These are phyloP conservation scores for Alternaria triticina DNA, from an alignment of 2,329 filamentous ascomycete genomes.

Conservation along the genomic window DNA sequence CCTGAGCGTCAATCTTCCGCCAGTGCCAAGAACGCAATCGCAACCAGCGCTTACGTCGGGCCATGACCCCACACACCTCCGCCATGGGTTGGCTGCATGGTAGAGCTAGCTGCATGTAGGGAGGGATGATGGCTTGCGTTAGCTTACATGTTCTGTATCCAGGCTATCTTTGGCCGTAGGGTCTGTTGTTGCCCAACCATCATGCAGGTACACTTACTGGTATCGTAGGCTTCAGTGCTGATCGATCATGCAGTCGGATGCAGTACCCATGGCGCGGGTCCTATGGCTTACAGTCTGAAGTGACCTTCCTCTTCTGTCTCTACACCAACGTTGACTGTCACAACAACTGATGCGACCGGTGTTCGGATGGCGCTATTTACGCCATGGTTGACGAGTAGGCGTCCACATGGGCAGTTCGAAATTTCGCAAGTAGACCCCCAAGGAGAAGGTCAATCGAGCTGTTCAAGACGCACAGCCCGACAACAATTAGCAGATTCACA, in stretches of 20 bases:
- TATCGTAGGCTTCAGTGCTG: background rate
- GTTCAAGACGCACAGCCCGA: background rate
- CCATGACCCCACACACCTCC: background rate
- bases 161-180: background rate
- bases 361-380: background rate
- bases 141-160: slow-evolving; percentile 1
- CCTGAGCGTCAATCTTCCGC: slow-evolving; percentile 8
- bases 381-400: background rate
- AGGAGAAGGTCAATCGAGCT: background rate
- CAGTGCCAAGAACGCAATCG: slow-evolving; percentile 11
- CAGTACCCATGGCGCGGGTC: background rate
- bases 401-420: background rate
- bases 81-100: slow-evolving; percentile 4
- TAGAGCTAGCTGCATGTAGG: background rate
- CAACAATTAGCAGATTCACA: background rate
- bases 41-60: slow-evolving; percentile 9
- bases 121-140: background rate
- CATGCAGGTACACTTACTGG: slow-evolving; percentile 4
- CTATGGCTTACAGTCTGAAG: too few species aligned
- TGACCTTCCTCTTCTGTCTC: slow-evolving; percentile 5
- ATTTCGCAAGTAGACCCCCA: background rate
- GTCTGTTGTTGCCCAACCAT: background rate
- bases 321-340: background rate
- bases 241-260: background rate
- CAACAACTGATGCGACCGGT: background rate